These are phyloP conservation scores for Penicillium lividum DNA, from an alignment of 495 filamentous ascomycete genomes.

Conservation along the genomic window DNA sequence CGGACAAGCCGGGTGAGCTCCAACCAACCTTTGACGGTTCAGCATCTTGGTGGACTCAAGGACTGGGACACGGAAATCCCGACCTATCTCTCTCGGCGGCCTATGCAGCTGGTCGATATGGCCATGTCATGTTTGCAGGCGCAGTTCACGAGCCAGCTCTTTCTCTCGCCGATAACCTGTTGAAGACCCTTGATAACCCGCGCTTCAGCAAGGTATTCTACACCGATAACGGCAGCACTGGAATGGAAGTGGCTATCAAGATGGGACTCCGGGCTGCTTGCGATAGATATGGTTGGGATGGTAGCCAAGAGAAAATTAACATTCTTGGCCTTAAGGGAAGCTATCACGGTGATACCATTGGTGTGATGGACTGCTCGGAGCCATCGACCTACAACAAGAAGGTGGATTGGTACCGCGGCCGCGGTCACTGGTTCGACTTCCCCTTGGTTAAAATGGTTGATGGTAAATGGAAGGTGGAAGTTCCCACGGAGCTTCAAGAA, in stretches of 20 bases:
- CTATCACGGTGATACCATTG: constrained; percentile 82
- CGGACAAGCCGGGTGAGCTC: constrained; percentile 33
- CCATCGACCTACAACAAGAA: constrained; percentile 71
- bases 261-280: constrained; percentile 70
- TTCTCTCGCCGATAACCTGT: constrained; percentile 58
- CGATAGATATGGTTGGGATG: constrained; percentile 63
- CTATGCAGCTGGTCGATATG: constrained; percentile 79
- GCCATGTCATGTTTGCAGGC: constrained; percentile 80
- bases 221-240: constrained; percentile 78
- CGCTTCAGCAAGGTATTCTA: constrained; percentile 70
- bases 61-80: constrained; percentile 73
- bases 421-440: constrained; percentile 75
- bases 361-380: constrained; percentile 77
- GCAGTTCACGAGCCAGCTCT: constrained; percentile 72
- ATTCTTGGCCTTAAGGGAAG: constrained; percentile 72
- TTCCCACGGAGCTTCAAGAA: constrained; percentile 47
- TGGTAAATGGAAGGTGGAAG: constrained; percentile 62
- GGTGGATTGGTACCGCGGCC: constrained; percentile 76
- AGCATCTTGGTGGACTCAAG: constrained; percentile 86
- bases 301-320: constrained; percentile 53
- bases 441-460: constrained; percentile 63
- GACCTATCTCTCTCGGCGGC: constrained; percentile 66
- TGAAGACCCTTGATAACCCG: constrained; percentile 56
- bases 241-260: constrained; percentile 77
- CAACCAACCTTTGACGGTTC: constrained; percentile 72